Evolutionary conservation across 2,329 filamentous ascomycete genomes (phyloP).

Genomic region (Dactylella cylindrospora): DNA sequence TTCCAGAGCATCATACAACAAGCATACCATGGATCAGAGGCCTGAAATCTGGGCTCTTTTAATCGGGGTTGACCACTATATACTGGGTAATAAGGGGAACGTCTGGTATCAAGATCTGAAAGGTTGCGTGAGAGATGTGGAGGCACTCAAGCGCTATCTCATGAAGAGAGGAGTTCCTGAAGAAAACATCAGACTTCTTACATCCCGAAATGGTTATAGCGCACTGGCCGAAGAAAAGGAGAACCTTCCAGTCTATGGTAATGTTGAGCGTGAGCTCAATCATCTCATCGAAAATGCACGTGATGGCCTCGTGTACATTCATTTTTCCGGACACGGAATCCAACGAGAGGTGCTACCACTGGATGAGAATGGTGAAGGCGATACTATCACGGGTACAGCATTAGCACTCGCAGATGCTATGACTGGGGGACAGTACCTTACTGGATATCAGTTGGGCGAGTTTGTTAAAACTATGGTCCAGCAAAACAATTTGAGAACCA

Average conservation of each 20-base stretch:
- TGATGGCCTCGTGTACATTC: constrained; percentile 26
- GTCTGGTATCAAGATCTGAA: constrained; percentile 6
- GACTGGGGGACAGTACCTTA: constrained; percentile 23
- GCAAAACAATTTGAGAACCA: constrained; percentile 10
- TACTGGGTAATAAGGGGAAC: background rate
- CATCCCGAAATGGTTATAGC: background rate
- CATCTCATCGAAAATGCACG: constrained; percentile 7
- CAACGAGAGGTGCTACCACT: background rate
- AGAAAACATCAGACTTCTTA: constrained; percentile 15
- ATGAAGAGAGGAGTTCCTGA: background rate
- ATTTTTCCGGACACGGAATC: constrained; percentile 41
- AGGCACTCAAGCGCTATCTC: constrained; percentile 11
- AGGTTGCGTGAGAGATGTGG: constrained; percentile 23
- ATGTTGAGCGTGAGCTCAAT: constrained; percentile 27
- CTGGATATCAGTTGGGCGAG: constrained; percentile 22
- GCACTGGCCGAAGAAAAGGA: background rate
- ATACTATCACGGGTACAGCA: constrained; percentile 14
- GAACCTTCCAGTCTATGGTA: constrained; percentile 4
- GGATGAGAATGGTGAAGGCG: background rate
- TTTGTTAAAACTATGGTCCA: constrained; percentile 24
- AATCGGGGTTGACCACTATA: constrained; percentile 25
- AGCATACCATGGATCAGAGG: too few relatives aligned
- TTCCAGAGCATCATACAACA: too few relatives aligned
- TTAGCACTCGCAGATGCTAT: constrained; percentile 35
- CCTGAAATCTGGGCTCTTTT: constrained; percentile 13